Evolutionary conservation across 2,329 filamentous ascomycete genomes (phyloP).

Genomic region (Cytospora schulzeri): DNA sequence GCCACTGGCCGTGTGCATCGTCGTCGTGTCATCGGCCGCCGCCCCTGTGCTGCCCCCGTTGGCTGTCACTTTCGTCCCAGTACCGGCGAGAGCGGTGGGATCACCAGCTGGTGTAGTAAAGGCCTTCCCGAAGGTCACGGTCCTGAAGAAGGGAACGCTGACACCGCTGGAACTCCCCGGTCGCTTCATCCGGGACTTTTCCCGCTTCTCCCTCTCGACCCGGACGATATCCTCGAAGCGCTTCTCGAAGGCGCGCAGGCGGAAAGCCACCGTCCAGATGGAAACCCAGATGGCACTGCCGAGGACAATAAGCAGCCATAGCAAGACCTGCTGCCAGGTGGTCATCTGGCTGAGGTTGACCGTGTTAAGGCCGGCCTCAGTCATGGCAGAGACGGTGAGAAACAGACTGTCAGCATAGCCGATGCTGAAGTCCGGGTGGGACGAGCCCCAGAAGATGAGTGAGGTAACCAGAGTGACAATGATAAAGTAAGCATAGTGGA

Average conservation of each 20-base stretch:
- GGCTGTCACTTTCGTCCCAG: not conserved
- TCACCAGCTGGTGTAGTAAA: slow-evolving; percentile 10
- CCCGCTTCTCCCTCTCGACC: slow-evolving; percentile 29
- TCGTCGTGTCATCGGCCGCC: not conserved
- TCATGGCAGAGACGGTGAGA: slow-evolving; percentile 67
- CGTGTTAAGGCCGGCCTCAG: slow-evolving; percentile 68
- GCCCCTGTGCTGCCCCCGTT: not conserved
- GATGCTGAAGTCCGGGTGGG: slow-evolving; percentile 53
- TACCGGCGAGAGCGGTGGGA: not conserved
- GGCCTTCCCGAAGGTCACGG: slow-evolving; percentile 17
- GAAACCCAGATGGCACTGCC: slow-evolving; percentile 70
- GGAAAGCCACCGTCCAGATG: slow-evolving; percentile 62
- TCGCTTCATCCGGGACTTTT: slow-evolving; percentile 32
- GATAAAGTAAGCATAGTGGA: slow-evolving; percentile 71
- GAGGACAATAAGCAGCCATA: slow-evolving; percentile 66
- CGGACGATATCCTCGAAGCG: slow-evolving; percentile 58
- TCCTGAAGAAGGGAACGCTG: slow-evolving; percentile 4
- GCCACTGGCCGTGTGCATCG: not conserved
- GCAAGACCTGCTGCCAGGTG: slow-evolving; percentile 67
- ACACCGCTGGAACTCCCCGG: slow-evolving; percentile 29
- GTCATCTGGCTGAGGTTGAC: slow-evolving; percentile 65
- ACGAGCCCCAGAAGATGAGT: slow-evolving; percentile 62
- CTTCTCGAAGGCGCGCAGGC: slow-evolving; percentile 63
- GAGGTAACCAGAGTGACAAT: slow-evolving; percentile 56
- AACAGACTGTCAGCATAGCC: slow-evolving; percentile 68